Base-by-base conservation (phyloP, 2,329 filamentous ascomycete genomes). In the Graphilbum ipis-grandicollis region DNA sequence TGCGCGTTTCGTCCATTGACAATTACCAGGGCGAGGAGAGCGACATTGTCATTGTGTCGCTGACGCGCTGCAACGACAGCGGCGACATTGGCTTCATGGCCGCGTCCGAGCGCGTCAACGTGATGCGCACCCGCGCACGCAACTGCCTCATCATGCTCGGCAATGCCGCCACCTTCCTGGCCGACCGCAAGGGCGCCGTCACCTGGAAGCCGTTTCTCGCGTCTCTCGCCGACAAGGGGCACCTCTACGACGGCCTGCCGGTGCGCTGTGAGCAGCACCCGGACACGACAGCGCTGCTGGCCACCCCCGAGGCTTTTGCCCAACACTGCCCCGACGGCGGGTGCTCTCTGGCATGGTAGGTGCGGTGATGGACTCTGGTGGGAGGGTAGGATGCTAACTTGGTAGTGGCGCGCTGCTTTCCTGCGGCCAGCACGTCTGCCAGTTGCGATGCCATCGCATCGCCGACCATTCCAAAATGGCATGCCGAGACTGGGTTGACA, bases 21-120 rank as follows among this genome's bases (percentile, higher is more conserved):
- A 85, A 84, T 43, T 85, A 82, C 38, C 78, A 86, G 46, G 80
- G 79, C 0, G 79, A 86, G 48, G 79, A 86, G 47, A 74, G 72
- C 2, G 75, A 80, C 36, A 57, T 86, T 9, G 60, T 86, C 1
- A 58, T 86, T 3, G 58, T 85, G 0, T 80, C 75, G 0, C 57
- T 86, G 0, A 77, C 83, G 0, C 66, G 80, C 30, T 81, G 77
- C 53, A 86, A 86, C 44, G 42, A 51, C 0, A 46, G 65, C 8
- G 56, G 54, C 9, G 67, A 63, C 6, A 65, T 66, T 15, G 80
- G 79, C 0, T 86, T 85, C 41, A 56, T 86, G 1, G 65, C 57
- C 19, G 75, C 72, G 0, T 56, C 64, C 0, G 80, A 84, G 44
- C 65, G 77, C 0, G 73, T 83, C 52, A 80, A 82, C 39, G 75